Conservation (phyloP, 768 basidiomycete species). For the Termitomyces sp. region DNA sequence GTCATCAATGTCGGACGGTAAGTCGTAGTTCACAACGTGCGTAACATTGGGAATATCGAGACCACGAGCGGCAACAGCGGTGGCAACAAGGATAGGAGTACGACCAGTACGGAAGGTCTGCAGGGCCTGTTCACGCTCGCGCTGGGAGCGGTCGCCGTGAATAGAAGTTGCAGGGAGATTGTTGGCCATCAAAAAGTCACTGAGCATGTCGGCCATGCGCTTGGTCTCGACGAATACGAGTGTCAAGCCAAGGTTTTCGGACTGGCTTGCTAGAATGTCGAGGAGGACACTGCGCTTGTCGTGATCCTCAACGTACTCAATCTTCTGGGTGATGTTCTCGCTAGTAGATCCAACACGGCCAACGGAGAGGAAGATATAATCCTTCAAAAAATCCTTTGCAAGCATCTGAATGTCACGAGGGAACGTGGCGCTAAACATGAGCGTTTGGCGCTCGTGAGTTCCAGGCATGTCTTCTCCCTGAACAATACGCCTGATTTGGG, state of each 20-base stretch:
- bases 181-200: conserved; percentile 87
- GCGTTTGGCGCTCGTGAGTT: conserved; percentile 84
- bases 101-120: conserved; percentile 94
- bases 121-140: conserved; percentile 94
- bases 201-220: conserved; percentile 98
- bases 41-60: conserved; percentile 99
- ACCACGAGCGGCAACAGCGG: conserved; percentile 97
- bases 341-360: conserved; percentile 98
- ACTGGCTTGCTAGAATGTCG: conserved; percentile 84
- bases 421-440: conserved; percentile 99
- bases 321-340: conserved; percentile 98
- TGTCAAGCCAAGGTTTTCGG: conserved; percentile 66
- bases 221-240: conserved; percentile 99
- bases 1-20: conserved; percentile 97
- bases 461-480: conserved; percentile 99
- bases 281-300: conserved; percentile 97
- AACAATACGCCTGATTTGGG: conserved; percentile 96
- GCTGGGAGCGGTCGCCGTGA: conserved; percentile 96
- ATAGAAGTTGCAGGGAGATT: conserved; percentile 91
- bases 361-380: conserved; percentile 98
- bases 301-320: conserved; percentile 95
- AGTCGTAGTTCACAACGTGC: conserved; percentile 97
- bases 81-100: conserved; percentile 95
- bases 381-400: conserved; percentile 93
- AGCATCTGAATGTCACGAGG: conserved; percentile 98